These are phyloP conservation scores for Diaporthe destruens DNA, from an alignment of 2,329 filamentous ascomycete genomes.

Conservation along the genomic window DNA sequence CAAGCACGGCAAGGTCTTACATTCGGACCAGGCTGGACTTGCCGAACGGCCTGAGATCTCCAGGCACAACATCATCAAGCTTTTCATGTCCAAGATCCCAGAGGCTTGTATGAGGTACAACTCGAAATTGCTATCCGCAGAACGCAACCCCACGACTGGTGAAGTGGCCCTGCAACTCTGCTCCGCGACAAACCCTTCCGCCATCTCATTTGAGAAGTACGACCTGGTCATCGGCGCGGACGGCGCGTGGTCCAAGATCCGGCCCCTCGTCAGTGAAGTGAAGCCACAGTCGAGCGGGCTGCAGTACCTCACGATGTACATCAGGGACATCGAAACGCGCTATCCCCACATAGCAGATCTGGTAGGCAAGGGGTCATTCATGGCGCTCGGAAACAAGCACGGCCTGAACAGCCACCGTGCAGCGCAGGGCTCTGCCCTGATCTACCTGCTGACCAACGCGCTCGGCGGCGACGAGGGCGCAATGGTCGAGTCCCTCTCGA, in stretches of 20 bases:
- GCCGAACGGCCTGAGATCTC: slow-evolving; percentile 54
- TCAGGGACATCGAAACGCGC: slow-evolving; percentile 49
- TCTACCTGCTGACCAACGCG: slow-evolving; percentile 48
- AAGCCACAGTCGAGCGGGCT: slow-evolving; percentile 56
- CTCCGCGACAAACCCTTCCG: slow-evolving; percentile 42
- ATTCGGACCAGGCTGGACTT: slow-evolving; percentile 44
- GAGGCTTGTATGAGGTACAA: slow-evolving; percentile 54
- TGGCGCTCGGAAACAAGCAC: slow-evolving; percentile 54
- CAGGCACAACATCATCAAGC: slow-evolving; percentile 50
- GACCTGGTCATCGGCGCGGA: slow-evolving; percentile 57
- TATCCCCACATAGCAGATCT: slow-evolving; percentile 55
- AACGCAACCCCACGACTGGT: slow-evolving; percentile 1
- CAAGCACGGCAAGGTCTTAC: slow-evolving; percentile 46
- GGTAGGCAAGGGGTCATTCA: slow-evolving; percentile 55
- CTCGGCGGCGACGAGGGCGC: slow-evolving; percentile 45
- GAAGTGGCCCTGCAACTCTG: slow-evolving; percentile 40
- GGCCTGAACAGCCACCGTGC: slow-evolving; percentile 52
- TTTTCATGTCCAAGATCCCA: slow-evolving; percentile 51
- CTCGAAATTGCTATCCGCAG: slow-evolving; percentile 49
- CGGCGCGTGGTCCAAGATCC: slow-evolving; percentile 56
- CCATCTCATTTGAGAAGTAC: slow-evolving; percentile 45
- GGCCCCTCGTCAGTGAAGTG: slow-evolving; percentile 51
- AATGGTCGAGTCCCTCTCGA: slow-evolving; percentile 36
- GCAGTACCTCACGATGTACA: slow-evolving; percentile 53
- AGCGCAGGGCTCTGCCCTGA: slow-evolving; percentile 48